Percentiles rank a stretch among this genome's conserved stretches.
These are phyloP conservation scores for Hsuehochloa calcarea DNA, from an alignment of 176 grass and related monocot species.

Conservation along the genomic window DNA sequence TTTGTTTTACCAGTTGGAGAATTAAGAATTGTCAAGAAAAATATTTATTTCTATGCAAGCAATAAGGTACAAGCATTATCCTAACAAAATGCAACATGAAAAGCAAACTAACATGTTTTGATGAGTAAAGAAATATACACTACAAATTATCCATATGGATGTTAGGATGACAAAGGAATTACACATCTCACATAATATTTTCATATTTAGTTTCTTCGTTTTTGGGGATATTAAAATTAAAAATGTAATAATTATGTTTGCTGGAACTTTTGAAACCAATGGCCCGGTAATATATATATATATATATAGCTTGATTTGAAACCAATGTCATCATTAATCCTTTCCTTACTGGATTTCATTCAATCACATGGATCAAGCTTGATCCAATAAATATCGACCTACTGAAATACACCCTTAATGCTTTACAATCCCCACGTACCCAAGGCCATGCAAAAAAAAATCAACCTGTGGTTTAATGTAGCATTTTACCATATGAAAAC, in stretches of 20 bases:
- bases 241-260: not conserved
- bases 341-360: too few species aligned
- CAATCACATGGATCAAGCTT: too few species aligned
- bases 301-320: too few species aligned
- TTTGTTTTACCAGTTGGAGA: not conserved
- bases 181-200: not conserved
- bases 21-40: not conserved
- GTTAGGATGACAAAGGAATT: not conserved
- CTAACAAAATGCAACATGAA: not conserved
- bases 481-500: not conserved
- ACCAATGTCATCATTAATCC: too few species aligned
- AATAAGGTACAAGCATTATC: not conserved
- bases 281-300: too few species aligned
- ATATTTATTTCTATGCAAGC: not conserved
- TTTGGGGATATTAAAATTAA: not conserved
- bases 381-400: too few species aligned
- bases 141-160: not conserved
- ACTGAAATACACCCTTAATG: too few species aligned
- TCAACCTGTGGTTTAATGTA: not conserved
- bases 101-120: not conserved
- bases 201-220: not conserved
- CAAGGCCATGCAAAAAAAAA: too few species aligned
- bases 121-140: not conserved
- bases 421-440: too few species aligned
- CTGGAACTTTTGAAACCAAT: too few species aligned